These are phyloP conservation scores for Colletotrichum truncatum DNA, from an alignment of 2,329 filamentous ascomycete species.

Conservation along the genomic window DNA sequence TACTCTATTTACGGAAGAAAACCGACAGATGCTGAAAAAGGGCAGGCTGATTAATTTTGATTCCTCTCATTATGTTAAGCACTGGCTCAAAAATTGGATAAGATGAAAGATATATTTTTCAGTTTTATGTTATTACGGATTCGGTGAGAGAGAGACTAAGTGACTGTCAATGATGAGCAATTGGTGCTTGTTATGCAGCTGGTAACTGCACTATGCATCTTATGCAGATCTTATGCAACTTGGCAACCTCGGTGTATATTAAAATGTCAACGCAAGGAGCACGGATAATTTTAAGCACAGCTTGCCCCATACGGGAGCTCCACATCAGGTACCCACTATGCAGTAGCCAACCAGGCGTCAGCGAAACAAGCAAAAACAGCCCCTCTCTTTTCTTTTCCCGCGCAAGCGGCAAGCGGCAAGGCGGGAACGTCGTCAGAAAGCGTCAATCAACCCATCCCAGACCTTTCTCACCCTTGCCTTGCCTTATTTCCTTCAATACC, in stretches of 20 bases:
- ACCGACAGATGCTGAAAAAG: too few relatives aligned
- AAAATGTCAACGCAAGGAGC: background rate
- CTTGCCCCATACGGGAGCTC: constrained; percentile 2
- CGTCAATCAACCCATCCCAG: constrained; percentile 24
- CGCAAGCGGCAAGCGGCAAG: constrained; percentile 27
- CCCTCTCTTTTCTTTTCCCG: constrained; percentile 25
- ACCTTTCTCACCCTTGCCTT: background rate
- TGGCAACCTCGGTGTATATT: constrained; percentile 9
- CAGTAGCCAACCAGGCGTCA: constrained; percentile 15
- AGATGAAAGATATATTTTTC: too few relatives aligned
- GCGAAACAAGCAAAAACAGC: constrained; percentile 19
- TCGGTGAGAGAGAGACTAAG: too few relatives aligned
- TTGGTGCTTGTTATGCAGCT: background rate
- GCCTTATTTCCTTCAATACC: background rate
- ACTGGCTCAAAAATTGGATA: too few relatives aligned
- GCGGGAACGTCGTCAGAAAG: constrained; percentile 28
- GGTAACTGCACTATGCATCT: too few relatives aligned
- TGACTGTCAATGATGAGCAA: background rate
- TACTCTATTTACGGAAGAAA: background rate
- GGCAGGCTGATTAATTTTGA: too few relatives aligned
- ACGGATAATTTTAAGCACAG: constrained; percentile 25
- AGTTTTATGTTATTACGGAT: too few relatives aligned
- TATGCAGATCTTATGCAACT: background rate
- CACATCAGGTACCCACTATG: constrained; percentile 5
- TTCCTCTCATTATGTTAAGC: too few relatives aligned